phyloP scores from a whole-genome alignment of 345 rosid genomes.

The Arabis alpina region DNA sequence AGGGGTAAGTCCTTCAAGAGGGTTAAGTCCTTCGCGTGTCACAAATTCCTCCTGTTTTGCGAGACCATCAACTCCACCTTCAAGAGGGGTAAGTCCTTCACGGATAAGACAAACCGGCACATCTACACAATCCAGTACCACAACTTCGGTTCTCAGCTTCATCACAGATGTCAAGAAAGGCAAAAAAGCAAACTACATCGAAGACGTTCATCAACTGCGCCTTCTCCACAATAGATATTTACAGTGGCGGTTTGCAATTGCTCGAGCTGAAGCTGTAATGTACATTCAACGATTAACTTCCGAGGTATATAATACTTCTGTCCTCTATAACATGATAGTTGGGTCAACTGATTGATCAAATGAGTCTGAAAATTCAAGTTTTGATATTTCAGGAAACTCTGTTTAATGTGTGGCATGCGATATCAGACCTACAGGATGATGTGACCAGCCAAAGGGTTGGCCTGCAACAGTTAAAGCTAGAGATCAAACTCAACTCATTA shows the following conservation, averaged over 20 bases:
- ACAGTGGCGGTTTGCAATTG: slow-evolving; percentile 95
- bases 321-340: slow-evolving; percentile 1
- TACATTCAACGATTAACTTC: slow-evolving; percentile 66
- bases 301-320: slow-evolving; percentile 61
- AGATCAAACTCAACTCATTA: slow-evolving; percentile 75
- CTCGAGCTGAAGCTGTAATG: slow-evolving; percentile 70
- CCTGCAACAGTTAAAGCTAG: slow-evolving; percentile 72
- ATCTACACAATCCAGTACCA: slow-evolving; percentile 56
- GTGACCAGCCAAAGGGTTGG: slow-evolving; percentile 66
- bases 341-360: slow-evolving; percentile 15
- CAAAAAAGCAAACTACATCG: slow-evolving; percentile 66
- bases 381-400: slow-evolving; percentile 67
- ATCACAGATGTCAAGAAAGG: slow-evolving; percentile 82
- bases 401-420: slow-evolving; percentile 70
- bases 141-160: slow-evolving; percentile 89
- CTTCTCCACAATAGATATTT: slow-evolving; percentile 77
- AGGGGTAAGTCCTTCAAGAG: slow-evolving; percentile 70
- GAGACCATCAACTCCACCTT: slow-evolving; percentile 76
- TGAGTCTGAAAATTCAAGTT: slow-evolving; percentile 20
- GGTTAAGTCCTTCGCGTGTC: slow-evolving; percentile 58
- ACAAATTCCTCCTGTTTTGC: slow-evolving; percentile 41
- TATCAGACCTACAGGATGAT: slow-evolving; percentile 65
- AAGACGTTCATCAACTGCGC: slow-evolving; percentile 91
- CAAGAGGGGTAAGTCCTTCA: slow-evolving; percentile 84
- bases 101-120: slow-evolving; percentile 64